These are phyloP conservation scores for Phytophthora cactorum DNA, from an alignment of 352 stramenopile species.

Conservation along the genomic window DNA sequence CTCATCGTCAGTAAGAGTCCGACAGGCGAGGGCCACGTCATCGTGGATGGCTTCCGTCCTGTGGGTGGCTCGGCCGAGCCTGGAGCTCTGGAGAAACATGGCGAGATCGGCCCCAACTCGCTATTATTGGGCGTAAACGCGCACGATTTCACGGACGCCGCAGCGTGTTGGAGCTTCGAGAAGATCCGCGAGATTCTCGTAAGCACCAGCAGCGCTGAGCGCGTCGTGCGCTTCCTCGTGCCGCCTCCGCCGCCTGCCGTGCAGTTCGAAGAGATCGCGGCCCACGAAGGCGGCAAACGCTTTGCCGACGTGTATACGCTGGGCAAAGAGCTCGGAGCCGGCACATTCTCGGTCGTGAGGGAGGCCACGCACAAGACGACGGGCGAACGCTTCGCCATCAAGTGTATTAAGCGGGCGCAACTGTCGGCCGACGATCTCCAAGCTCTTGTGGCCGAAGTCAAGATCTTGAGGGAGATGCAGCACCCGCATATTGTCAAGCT, in stretches of 20 bases:
- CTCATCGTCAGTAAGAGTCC: slow-evolving; percentile 77
- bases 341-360: slow-evolving; percentile 77
- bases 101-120: slow-evolving; percentile 44
- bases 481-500: slow-evolving; percentile 91
- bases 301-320: slow-evolving; percentile 77
- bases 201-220: slow-evolving; percentile 58
- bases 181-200: slow-evolving; percentile 78
- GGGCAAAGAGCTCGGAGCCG: slow-evolving; percentile 69
- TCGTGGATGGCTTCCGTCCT: slow-evolving; percentile 83
- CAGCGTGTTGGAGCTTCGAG: slow-evolving; percentile 55
- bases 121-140: slow-evolving; percentile 76
- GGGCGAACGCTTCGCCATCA: slow-evolving; percentile 66
- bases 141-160: slow-evolving; percentile 61
- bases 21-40: slow-evolving; percentile 46
- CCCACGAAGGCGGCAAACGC: slow-evolving; percentile 29
- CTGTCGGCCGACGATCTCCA: slow-evolving; percentile 69
- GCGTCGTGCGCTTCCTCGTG: slow-evolving; percentile 71
- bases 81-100: slow-evolving; percentile 54
- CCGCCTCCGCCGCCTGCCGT: slow-evolving; percentile 42
- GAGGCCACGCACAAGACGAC: slow-evolving; percentile 60
- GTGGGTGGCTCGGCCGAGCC: slow-evolving; percentile 44
- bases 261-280: slow-evolving; percentile 42
- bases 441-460: slow-evolving; percentile 80
- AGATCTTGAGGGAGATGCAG: slow-evolving; percentile 84
- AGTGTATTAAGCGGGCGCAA: slow-evolving; percentile 90